These are phyloP conservation scores for Pythium vanterpoolii DNA, from an alignment of 352 stramenopile genomes.

Conservation along the genomic window DNA sequence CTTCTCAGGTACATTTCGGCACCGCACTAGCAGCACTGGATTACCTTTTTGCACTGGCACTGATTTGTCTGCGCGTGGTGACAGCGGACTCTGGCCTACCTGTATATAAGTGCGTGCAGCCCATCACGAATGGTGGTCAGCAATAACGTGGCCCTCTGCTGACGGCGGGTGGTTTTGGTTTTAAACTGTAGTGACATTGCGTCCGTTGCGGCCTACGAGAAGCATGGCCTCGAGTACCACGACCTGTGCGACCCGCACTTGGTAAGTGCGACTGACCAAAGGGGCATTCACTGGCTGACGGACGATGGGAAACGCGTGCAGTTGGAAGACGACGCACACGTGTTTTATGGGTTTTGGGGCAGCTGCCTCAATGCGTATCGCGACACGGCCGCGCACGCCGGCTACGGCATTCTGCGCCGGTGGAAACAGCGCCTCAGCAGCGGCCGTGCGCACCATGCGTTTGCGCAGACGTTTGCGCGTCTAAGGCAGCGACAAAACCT, in stretches of 20 bases:
- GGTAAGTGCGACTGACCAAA: slow-evolving; percentile 14
- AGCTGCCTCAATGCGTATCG: slow-evolving; percentile 87
- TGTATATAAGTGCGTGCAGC: slow-evolving; percentile 76
- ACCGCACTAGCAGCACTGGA: too few species aligned
- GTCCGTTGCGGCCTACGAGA: slow-evolving; percentile 73
- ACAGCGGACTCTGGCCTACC: slow-evolving; percentile 81
- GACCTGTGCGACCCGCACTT: slow-evolving; percentile 88
- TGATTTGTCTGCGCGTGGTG: not conserved
- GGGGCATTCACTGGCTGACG: not conserved
- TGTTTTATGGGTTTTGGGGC: slow-evolving; percentile 93
- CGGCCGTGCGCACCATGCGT: slow-evolving; percentile 16
- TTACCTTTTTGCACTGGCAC: too few species aligned
- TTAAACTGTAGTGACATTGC: slow-evolving; percentile 69
- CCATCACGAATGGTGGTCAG: too few species aligned
- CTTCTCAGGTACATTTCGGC: slow-evolving; percentile 75
- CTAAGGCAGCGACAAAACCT: slow-evolving; percentile 34
- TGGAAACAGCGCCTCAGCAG: slow-evolving; percentile 38
- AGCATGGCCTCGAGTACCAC: slow-evolving; percentile 82
- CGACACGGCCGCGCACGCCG: slow-evolving; percentile 63
- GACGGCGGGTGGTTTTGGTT: not conserved
- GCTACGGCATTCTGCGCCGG: slow-evolving; percentile 57
- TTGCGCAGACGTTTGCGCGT: slow-evolving; percentile 36
- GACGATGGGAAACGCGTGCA: not conserved
- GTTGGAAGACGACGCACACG: slow-evolving; percentile 67
- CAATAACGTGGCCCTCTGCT: too few species aligned